A percentile compares a stretch with the other conserved stretches of the same genome.
These are phyloP conservation scores for Polyporus tsugae DNA, from an alignment of 1,284 basidiomycete species.

Conservation along the genomic window DNA sequence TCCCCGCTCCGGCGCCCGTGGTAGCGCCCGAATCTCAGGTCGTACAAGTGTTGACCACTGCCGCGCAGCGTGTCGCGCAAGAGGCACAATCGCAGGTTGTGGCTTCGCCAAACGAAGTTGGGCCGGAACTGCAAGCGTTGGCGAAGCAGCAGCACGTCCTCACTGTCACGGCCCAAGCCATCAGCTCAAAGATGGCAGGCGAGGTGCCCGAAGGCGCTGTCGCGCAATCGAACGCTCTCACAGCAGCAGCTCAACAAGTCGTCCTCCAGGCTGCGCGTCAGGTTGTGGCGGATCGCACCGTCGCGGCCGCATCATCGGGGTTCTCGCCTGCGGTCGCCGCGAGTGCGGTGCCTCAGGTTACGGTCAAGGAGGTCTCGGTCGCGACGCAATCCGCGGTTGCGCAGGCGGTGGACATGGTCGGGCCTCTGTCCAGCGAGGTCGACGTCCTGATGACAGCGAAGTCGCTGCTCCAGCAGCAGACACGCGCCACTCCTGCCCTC, in stretches of 20 bases:
- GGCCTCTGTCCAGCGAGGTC: constrained; percentile 67
- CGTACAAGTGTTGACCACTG: constrained; percentile 76
- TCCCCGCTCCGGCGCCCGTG: constrained; percentile 37
- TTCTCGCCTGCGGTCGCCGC: constrained; percentile 49
- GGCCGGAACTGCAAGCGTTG: constrained; percentile 66
- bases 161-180: constrained; percentile 77
- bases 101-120: constrained; percentile 55
- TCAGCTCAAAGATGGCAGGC: constrained; percentile 70
- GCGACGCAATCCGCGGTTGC: constrained; percentile 79
- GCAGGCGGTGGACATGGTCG: constrained; percentile 70
- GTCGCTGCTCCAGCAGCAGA: constrained; percentile 62
- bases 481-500: constrained; percentile 31
- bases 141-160: constrained; percentile 83
- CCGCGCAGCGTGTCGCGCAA: constrained; percentile 77
- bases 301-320: constrained; percentile 52
- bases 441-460: constrained; percentile 74
- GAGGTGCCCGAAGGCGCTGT: constrained; percentile 55
- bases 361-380: constrained; percentile 78
- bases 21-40: constrained; percentile 65
- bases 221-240: constrained; percentile 56
- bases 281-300: constrained; percentile 62
- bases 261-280: constrained; percentile 81
- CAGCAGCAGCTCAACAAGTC: constrained; percentile 79
- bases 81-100: constrained; percentile 75
- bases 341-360: constrained; percentile 57